phyloP scores from a whole-genome alignment of 768 basidiomycete genomes.

The Mycena crocata region DNA sequence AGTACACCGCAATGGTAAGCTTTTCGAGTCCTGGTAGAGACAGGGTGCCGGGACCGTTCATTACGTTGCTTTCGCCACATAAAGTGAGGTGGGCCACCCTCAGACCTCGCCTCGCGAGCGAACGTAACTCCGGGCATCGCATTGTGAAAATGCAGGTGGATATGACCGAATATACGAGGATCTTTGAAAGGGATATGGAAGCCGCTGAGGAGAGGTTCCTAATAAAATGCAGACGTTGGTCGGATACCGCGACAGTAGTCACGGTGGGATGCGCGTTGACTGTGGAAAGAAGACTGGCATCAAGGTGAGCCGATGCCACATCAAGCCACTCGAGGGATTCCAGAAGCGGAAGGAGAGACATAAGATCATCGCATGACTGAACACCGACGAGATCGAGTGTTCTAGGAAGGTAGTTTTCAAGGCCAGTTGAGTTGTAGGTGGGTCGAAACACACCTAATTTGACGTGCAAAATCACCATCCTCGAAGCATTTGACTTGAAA shows the following conservation, averaged over 20 bases:
- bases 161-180: neutral
- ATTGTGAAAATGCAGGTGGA: neutral
- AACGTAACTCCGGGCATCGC: neutral
- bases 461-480: neutral
- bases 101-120: neutral
- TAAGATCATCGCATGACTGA: neutral
- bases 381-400: constrained; percentile 10
- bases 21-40: constrained; percentile 1
- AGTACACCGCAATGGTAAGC: neutral
- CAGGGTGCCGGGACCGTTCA: constrained; percentile 1
- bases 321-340: constrained; percentile 19
- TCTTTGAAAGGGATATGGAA: constrained; percentile 7
- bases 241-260: neutral
- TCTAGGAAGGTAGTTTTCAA: neutral
- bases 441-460: constrained; percentile 6
- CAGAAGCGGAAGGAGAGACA: neutral
- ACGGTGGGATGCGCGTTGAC: neutral
- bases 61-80: neutral
- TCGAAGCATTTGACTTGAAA: neutral
- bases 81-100: neutral
- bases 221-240: neutral
- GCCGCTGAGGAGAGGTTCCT: neutral
- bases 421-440: neutral
- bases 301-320: neutral
- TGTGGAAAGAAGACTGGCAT: neutral